Conservation (phyloP, 2,329 filamentous ascomycete species). For the Cyphellophora attinorum region DNA sequence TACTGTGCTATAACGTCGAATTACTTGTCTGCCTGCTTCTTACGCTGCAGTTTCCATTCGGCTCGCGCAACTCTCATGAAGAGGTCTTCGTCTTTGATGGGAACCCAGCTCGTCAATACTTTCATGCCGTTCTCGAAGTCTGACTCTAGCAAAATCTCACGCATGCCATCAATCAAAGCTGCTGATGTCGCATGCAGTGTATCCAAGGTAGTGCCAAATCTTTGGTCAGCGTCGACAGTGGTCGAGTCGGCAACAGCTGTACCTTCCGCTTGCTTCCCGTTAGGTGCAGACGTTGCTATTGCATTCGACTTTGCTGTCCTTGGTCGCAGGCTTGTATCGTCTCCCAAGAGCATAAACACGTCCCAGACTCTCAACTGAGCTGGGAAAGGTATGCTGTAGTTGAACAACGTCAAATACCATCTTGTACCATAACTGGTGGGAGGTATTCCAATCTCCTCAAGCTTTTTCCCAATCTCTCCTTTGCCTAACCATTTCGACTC, state of each 20-base stretch:
- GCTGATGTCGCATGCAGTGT: constrained; percentile 83
- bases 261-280: constrained; percentile 12
- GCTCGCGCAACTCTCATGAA: constrained; percentile 83
- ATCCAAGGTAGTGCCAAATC: constrained; percentile 61
- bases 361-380: constrained; percentile 96
- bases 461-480: constrained; percentile 67
- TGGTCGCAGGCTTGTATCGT: constrained; percentile 31
- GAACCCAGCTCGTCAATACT: constrained; percentile 84
- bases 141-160: constrained; percentile 78
- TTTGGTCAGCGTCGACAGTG: constrained; percentile 5
- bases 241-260: background rate
- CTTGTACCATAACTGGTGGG: constrained; percentile 89
- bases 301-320: constrained; percentile 8
- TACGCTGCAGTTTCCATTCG: constrained; percentile 66
- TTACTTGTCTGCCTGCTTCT: constrained; percentile 33
- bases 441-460: constrained; percentile 73
- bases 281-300: constrained; percentile 4
- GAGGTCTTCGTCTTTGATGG: constrained; percentile 85
- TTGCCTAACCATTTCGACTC: constrained; percentile 71
- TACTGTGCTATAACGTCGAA: no score
- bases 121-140: constrained; percentile 99
- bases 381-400: constrained; percentile 87
- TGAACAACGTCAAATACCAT: constrained; percentile 97
- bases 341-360: constrained; percentile 89
- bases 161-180: constrained; percentile 80